Evolutionary conservation across 768 basidiomycete species (phyloP), one percentile per base, ranked within the genome.

Genomic region (Tricholoma sp.): DNA sequence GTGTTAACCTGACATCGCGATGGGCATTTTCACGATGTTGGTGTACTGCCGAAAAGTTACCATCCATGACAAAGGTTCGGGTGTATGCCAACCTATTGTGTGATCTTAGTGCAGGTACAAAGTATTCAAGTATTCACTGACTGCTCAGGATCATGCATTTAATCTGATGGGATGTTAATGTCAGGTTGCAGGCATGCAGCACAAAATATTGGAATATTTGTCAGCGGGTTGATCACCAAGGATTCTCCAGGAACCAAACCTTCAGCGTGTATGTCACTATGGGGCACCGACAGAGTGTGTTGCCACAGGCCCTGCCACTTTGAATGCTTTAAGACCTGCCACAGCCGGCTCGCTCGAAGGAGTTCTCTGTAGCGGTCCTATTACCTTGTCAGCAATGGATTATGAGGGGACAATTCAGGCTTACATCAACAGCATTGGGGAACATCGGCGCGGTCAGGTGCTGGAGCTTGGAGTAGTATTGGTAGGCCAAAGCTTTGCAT

Each of bases 131-230:
- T 39, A 15, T n/a, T 6, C 2, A 39, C 37, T 13, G 6, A 39
- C 37, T 15, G 11, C 1, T 39, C n/a, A 18, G 54, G 45, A 8
- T 60, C 53, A 2, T 44, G 8, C 15, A 58, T 34, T 68, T 68
- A 70, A 28, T 64, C 24, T 2, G 32, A 28, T 3, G 65, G 64
- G 3, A 70, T 24, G 47, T 72, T 72, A 13, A 66, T 51, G 0
- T 58, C 60, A 0, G 65, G 65, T 39, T 68, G 68, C 0, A 65
- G 69, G 48, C 71, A 72, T 3, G 65, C 59, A 0, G 65, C 55
- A 41, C 69, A 72, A 31, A 68, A 65, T 2, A 2, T 55, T 50
- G 7, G 33, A 3, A 63, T 59, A 52, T 0, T 54, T 59, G 64
- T 17, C 33, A 34, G 2, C 5, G 33, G 33, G 1, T 34, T 12